phyloP scores from a whole-genome alignment of 345 rosid species.

The Salix suchowensis region DNA sequence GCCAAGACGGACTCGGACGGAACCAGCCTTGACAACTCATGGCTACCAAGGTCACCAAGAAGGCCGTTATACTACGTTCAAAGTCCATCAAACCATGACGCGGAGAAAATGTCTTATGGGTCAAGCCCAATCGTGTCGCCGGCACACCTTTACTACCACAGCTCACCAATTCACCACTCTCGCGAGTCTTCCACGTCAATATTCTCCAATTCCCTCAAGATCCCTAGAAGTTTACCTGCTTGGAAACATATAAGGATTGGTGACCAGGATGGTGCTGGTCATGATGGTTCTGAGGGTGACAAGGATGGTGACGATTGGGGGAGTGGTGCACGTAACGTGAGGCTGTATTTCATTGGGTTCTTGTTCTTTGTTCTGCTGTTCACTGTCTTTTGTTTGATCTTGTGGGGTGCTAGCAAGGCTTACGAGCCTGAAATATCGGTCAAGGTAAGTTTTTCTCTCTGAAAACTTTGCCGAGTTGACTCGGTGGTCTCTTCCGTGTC shows the following conservation, averaged over 20 bases:
- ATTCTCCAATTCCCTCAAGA: slow-evolving; percentile 69
- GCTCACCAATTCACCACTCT: slow-evolving; percentile 93
- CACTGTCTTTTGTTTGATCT: slow-evolving; percentile 56
- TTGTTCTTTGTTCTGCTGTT: slow-evolving; percentile 56
- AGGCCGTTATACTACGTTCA: slow-evolving; percentile 85
- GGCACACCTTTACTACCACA: slow-evolving; percentile 68
- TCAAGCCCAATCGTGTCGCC: slow-evolving; percentile 82
- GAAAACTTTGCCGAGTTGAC: not conserved
- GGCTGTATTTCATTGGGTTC: slow-evolving; percentile 52
- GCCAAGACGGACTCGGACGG: slow-evolving; percentile 90
- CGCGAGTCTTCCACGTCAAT: slow-evolving; percentile 91
- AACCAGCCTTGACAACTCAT: slow-evolving; percentile 66
- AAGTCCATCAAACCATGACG: slow-evolving; percentile 94
- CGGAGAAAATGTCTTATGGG: slow-evolving; percentile 90
- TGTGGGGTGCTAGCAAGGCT: slow-evolving; percentile 80
- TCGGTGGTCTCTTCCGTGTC: slow-evolving; percentile 6
- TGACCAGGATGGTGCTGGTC: slow-evolving; percentile 23
- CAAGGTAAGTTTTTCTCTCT: slow-evolving; percentile 39
- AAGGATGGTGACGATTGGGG: slow-evolving; percentile 20
- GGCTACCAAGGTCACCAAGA: slow-evolving; percentile 54
- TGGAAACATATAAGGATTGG: slow-evolving; percentile 52
- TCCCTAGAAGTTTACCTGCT: slow-evolving; percentile 43
- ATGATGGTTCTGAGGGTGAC: slow-evolving; percentile 32
- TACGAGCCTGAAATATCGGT: slow-evolving; percentile 67
- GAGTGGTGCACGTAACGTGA: slow-evolving; percentile 30